Percentiles rank a stretch among this genome's conserved stretches.
These are phyloP conservation scores for Penicillium hesseltinei DNA, from an alignment of 2,329 filamentous ascomycete genomes.

Conservation along the genomic window DNA sequence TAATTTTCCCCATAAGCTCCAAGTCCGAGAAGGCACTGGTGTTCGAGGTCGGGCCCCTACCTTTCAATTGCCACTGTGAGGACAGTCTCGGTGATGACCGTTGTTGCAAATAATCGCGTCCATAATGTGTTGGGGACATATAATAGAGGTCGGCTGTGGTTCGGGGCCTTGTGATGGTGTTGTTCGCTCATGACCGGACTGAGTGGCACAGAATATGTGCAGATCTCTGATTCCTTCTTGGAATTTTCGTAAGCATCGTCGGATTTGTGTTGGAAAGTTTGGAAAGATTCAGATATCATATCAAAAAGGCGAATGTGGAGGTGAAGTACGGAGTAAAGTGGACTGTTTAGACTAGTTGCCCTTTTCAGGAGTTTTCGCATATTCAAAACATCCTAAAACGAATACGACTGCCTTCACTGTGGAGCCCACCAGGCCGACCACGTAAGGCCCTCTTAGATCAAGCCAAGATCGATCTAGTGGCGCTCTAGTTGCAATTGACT, in stretches of 20 bases:
- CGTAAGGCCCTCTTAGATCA: constrained; percentile 2
- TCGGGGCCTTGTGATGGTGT: not conserved
- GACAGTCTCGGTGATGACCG: constrained; percentile 18
- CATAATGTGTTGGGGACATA: constrained; percentile 21
- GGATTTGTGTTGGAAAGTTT: not conserved
- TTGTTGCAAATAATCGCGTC: constrained; percentile 17
- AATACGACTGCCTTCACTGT: constrained; percentile 5
- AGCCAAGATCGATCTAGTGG: constrained; percentile 6
- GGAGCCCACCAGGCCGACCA: not conserved
- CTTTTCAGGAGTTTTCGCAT: not conserved
- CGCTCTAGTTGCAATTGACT: constrained; percentile 5
- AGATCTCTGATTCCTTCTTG: not conserved
- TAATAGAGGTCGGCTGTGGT: constrained; percentile 8
- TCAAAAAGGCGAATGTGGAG: not conserved
- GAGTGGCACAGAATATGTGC: not conserved
- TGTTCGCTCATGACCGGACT: constrained; percentile 2
- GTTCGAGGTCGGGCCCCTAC: constrained; percentile 8
- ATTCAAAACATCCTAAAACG: not conserved
- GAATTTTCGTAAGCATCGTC: not conserved
- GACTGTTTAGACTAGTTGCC: not conserved
- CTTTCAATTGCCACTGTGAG: constrained; percentile 21
- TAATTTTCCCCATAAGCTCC: constrained; percentile 4
- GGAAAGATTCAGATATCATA: not conserved
- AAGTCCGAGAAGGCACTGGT: not conserved
- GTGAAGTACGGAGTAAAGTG: not conserved